These are phyloP conservation scores for Agrocybe praecox DNA, from an alignment of 768 basidiomycete species.

Conservation along the genomic window DNA sequence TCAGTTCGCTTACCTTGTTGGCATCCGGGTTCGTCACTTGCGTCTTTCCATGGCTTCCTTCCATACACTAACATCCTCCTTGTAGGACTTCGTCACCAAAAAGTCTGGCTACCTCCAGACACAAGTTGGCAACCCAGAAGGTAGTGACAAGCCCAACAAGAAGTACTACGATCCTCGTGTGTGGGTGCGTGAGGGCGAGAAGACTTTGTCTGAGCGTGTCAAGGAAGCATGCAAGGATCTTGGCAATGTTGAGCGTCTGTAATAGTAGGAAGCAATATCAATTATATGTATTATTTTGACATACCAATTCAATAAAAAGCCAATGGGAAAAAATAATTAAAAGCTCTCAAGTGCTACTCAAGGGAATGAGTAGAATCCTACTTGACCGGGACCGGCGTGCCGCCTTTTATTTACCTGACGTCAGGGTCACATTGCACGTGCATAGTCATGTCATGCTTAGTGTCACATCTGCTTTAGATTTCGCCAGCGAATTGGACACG, in stretches of 20 bases:
- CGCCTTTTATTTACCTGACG: not conserved
- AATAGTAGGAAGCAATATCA: not conserved
- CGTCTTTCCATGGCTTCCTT: not conserved
- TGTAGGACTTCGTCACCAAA: conserved; percentile 79
- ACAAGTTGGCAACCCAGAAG: conserved; percentile 98
- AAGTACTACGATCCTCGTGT: conserved; percentile 98
- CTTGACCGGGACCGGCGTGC: no score
- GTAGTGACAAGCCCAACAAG: conserved; percentile 98
- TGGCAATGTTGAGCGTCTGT: conserved; percentile 52
- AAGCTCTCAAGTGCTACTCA: no score
- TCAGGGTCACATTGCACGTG: not conserved
- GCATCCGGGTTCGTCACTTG: conserved; percentile 61
- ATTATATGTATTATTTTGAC: not conserved
- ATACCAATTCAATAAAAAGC: no score
- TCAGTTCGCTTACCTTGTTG: conserved; percentile 87
- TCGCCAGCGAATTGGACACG: conserved; percentile 19
- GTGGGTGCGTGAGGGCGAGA: conserved; percentile 99
- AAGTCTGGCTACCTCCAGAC: conserved; percentile 88
- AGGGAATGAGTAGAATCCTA: no score
- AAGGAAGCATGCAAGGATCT: conserved; percentile 94
- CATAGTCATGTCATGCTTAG: conserved; percentile 8
- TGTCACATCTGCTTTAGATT: conserved; percentile 15
- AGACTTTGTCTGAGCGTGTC: conserved; percentile 85
- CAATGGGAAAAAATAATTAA: no score
- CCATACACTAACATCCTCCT: not conserved